Percentiles rank a stretch among this genome's conserved stretches.
Conservation (phyloP, 2,329 filamentous ascomycete genomes). For the Cytospora piceae region DNA sequence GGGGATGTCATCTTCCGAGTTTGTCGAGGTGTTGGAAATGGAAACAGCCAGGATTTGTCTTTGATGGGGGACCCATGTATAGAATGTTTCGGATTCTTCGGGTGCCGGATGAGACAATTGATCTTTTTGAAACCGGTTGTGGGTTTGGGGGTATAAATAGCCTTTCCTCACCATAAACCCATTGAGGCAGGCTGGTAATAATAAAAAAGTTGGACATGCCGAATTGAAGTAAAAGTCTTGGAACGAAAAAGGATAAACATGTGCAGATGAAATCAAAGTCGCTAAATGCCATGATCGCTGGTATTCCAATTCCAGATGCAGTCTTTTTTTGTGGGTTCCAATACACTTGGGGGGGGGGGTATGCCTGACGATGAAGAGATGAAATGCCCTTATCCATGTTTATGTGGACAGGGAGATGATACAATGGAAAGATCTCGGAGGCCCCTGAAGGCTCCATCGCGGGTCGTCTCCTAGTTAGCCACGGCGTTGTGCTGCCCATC, state of each 20-base stretch:
- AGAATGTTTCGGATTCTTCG: constrained; percentile 8
- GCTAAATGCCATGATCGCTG: constrained; percentile 52
- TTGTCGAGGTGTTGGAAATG: constrained; percentile 9
- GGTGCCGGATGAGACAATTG: constrained; percentile 31
- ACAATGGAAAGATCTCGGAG: constrained; percentile 24
- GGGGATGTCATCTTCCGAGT: neutral
- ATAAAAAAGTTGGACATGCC: constrained; percentile 29
- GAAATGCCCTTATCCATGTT: constrained; percentile 26
- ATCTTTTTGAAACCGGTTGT: constrained; percentile 30
- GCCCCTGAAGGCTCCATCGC: constrained; percentile 27
- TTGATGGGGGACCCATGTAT: constrained; percentile 11
- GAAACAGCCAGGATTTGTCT: constrained; percentile 2
- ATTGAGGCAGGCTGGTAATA: constrained; percentile 28
- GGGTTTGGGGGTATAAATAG: constrained; percentile 30
- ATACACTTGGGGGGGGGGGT: constrained; percentile 25
- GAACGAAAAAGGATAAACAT: constrained; percentile 35
- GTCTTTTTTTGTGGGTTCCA: constrained; percentile 30
- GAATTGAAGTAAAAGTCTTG: constrained; percentile 32
- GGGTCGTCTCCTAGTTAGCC: constrained; percentile 26
- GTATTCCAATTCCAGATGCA: constrained; percentile 36
- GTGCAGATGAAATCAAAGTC: constrained; percentile 41
- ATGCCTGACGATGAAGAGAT: constrained; percentile 28
- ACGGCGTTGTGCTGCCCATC: constrained; percentile 44
- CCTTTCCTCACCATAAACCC: constrained; percentile 30
- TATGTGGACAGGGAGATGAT: constrained; percentile 25